Base-by-base conservation (phyloP, 352 stramenopile species). In the Globisporangium alternatum region DNA sequence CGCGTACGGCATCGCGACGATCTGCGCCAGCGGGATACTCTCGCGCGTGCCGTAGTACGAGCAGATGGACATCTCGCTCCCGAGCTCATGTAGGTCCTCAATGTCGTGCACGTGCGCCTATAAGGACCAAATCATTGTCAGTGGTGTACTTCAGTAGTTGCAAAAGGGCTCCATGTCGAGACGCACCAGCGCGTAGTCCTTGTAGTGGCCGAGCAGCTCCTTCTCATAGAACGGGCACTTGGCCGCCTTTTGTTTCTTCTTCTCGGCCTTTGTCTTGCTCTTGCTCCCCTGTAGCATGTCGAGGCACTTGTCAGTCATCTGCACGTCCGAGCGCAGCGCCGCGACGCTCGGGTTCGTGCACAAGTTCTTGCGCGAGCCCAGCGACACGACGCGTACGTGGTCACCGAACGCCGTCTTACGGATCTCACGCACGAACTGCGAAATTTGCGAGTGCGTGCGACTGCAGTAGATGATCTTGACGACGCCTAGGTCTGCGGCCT, bases 1-100 rank as follows among this genome's bases (percentile, higher is more conserved):
- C 12, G 85, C 88, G 72, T 98, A 98, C 25, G 96, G 96, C 71
- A 98, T 90, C 2, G 87, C 85, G 21, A 96, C 72, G 8, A 97
- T 74, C 68, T 98, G 88, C n/a, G 93, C 91, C 13, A 97, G 73
- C 0, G 87, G 76, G 15, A 98, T 70, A 43, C 93, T 97, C 57
- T 93, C 83, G 45, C 96, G 79, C 10, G 88, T 80, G 5, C 96
- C 97, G 73, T 99, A 99, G 71, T 99, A 99, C 5, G 97, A 92
- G 71, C 98, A 99, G 45, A 90, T 92, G 5, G 91, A 91, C 73
- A 94, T 88, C 19, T 97, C 78, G 41, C 90, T 74, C 22, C 97
- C 97, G 12, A 99, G 74, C 15, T 72, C 75, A 25, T 91, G 83
- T 2, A 99, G 69, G 57, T 99, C 97, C 80, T 99, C 97, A 57